Evolutionary conservation across 2,329 filamentous ascomycete genomes (phyloP).

Genomic region (Rhynchosporium graminicola): DNA sequence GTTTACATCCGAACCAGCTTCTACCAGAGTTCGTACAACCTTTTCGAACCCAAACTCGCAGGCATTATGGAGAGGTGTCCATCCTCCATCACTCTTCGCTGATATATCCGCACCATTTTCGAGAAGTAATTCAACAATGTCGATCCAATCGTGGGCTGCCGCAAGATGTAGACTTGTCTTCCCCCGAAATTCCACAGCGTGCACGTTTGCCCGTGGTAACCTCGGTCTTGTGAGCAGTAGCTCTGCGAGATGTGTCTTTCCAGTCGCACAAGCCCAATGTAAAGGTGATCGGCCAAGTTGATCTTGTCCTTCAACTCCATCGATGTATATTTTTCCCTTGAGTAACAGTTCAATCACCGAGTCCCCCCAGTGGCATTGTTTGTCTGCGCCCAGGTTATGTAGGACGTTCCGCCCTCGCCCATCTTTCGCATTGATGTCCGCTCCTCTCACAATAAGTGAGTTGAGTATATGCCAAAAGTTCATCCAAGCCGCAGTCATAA

Average conservation of each 20-base stretch:
- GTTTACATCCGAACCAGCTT: conserved; percentile 32
- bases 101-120: conserved; percentile 26
- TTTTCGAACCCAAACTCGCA: conserved; percentile 31
- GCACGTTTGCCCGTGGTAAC: conserved; percentile 26
- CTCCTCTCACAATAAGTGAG: conserved; percentile 31
- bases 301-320: conserved; percentile 32
- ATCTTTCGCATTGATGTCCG: conserved; percentile 34
- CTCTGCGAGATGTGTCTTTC: conserved; percentile 31
- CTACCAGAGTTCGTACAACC: conserved; percentile 30
- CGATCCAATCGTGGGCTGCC: conserved; percentile 28
- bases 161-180: conserved; percentile 34
- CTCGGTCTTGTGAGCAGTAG: conserved; percentile 29
- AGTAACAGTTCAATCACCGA: conserved; percentile 33
- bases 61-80: conserved; percentile 34
- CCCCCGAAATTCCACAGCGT: conserved; percentile 31
- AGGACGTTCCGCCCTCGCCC: conserved; percentile 31
- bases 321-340: conserved; percentile 28
- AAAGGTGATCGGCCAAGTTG: conserved; percentile 29
- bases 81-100: conserved; percentile 30
- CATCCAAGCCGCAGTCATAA: conserved; percentile 37
- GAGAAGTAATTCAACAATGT: conserved; percentile 34
- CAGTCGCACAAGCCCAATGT: conserved; percentile 36
- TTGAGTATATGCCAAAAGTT: conserved; percentile 34
- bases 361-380: conserved; percentile 33
- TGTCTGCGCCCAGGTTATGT: conserved; percentile 36